Evolutionary conservation across 208 protist species (phyloP), one percentile per base, ranked within the genome.

Genomic region (Leishmania tropica): DNA sequence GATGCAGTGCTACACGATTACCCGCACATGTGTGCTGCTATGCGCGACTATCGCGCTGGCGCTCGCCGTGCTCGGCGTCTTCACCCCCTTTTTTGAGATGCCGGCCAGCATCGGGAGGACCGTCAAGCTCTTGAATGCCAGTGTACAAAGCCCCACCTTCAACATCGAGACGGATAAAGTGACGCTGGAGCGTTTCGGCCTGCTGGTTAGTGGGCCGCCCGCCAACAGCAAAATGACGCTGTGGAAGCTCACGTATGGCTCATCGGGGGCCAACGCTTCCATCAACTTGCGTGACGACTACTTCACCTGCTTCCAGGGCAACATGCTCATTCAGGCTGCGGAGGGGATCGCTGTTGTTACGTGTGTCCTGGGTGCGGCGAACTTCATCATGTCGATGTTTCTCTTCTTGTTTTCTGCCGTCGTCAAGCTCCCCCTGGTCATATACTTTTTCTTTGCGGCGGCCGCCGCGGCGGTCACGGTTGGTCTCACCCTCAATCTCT

Each of bases 291-390:
- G 83, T 21, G 78, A 80, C 35, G 67, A 82, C 13, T 92, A 92
- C 83, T 94, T 94, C 48, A 73, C 75, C 19, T 92, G 89, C 82
- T 75, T 84, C 67, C 37, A 76, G 2, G 90, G 90, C 10, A 89
- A 86, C 65, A 81, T 84, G 56, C 75, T 84, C 56, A 92, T 92
- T 77, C 90, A 94, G 76, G 76, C 86, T 7, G 85, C 87, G 37
- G 88, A 94, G 75, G 90, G 88, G 48, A 68, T 89, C 8, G 75
- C 85, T 21, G 83, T 92, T 19, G 79, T 94, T 17, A 83, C 85
- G 11, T 86, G 79, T 74, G 85, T 91, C 48, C 82, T 92, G 4
- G 78, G 64, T 35, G 79, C 58, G 4, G 82, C 81, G 0, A 92
- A 92, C 75, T 62, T 94, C 31, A 58, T 90, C 28, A 60, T 94